Base-by-base conservation (phyloP, 1,284 basidiomycete genomes). In the Trichosporon coremiiforme region DNA sequence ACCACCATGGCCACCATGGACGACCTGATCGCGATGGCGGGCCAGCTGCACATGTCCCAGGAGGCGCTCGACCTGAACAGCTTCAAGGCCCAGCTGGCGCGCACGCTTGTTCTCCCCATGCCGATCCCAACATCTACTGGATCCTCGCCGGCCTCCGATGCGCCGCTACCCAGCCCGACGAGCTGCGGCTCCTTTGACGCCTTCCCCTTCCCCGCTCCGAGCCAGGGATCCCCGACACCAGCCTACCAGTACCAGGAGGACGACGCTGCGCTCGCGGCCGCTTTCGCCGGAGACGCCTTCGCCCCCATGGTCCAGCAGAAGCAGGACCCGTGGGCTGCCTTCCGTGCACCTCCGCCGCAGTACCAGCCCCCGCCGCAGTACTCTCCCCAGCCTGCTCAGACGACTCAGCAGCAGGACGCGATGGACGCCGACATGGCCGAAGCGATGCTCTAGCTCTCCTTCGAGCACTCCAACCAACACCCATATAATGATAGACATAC, bases 1-100 rank as follows among this genome's bases (percentile, higher is more conserved):
- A 8, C 22, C 63, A 68, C 64, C 20, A 76, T 76, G 73, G 73
- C 72, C 17, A 71, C 76, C 55, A 80, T 82, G 73, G 80, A 82
- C 60, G 80, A 82, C 69, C 73, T 82, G 8, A 75, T 82, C 66
- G 78, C 79, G 20, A 76, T 84, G 66, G 75, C 71, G 4, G 73
- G 73, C n/a, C 75, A 75, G 17, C 68, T 80, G 35, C 78, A 82
- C 65, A 79, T 80, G 55, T 80, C 80, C 8, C 68, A 67, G 65
- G 65, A 66, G 45, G 55, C 63, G 13, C 53, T 47, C 12, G 35
- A 33, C 38, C 66, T 79, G 78, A 73, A 77, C 67, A 76, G 77
- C 67, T 70, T 84, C 35, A 80, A 82, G 69, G 72, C 70, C 0
- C 41, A 68, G 29, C 70, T 74, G 8, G 73, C 70, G 2, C 70